phyloP scores from a whole-genome alignment of 2,329 filamentous ascomycete species.

The Phoma herbarum region DNA sequence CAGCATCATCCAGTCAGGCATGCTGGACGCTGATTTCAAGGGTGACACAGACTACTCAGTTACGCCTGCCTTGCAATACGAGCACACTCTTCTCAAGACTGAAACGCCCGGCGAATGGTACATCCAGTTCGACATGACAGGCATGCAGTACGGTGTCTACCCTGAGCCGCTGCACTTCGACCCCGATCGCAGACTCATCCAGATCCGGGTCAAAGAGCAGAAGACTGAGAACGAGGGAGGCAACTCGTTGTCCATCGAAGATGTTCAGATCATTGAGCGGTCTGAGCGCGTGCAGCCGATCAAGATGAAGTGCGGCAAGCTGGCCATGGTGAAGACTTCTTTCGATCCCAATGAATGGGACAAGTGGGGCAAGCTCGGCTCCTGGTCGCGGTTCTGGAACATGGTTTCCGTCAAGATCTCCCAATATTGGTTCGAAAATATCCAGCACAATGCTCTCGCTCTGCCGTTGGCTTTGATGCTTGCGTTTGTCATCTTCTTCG shows the following conservation, averaged over 20 bases:
- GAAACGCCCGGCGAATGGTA: conserved; percentile 24
- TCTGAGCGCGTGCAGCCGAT: conserved; percentile 31
- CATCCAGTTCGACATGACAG: conserved; percentile 44
- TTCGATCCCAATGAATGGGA: conserved; percentile 45
- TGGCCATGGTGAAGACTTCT: conserved; percentile 34
- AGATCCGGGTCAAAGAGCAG: conserved; percentile 33
- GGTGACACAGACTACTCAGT: conserved; percentile 25
- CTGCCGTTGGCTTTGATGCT: conserved; percentile 29
- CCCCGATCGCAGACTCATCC: conserved; percentile 36
- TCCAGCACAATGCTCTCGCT: conserved; percentile 24
- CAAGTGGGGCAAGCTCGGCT: conserved; percentile 39
- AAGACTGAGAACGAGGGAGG: background rate
- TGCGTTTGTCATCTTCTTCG: conserved; percentile 25
- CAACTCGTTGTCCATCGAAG: conserved; percentile 31
- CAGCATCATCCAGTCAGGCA: conserved; percentile 3
- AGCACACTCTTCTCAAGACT: conserved; percentile 35
- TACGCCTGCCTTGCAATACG: conserved; percentile 34
- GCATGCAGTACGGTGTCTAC: conserved; percentile 16
- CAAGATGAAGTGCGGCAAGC: conserved; percentile 41
- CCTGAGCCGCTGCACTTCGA: conserved; percentile 22
- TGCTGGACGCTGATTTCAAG: conserved; percentile 22
- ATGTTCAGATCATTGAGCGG: conserved; percentile 35
- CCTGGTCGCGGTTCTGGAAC: conserved; percentile 29
- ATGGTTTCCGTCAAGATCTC: conserved; percentile 22
- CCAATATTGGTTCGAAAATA: conserved; percentile 19